Percentiles rank a stretch among this genome's conserved stretches.
Conservation (phyloP, 176 grass and related monocot genomes). For the maize (Zea mays) region Zm-B73-REFERENCE-NAM-5.0 NC_050097.1:35328501-35329000, state of each 20-base stretch:
- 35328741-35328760: constrained; percentile 16
- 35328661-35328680: constrained; percentile 39
- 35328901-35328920: not conserved
- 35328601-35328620: constrained; percentile 85
- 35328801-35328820: constrained; percentile 52
- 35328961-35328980: not conserved
- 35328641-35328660: constrained; percentile 22
- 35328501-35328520: constrained; percentile 96
- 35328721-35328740: constrained; percentile 44
- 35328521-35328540: constrained; percentile 82
- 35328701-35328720: constrained; percentile 48
- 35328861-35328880: not conserved
- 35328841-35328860: not conserved
- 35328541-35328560: constrained; percentile 96
- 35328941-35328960: not conserved
- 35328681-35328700: constrained; percentile 34
- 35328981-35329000: constrained; percentile 42
- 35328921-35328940: not conserved
- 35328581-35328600: constrained; percentile 84
- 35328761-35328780: constrained; percentile 22
- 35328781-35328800: constrained; percentile 54
- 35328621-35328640: constrained; percentile 39
- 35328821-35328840: constrained; percentile 15
- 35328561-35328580: constrained; percentile 86
- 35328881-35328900: not conserved